Conservation (phyloP, 805 yeast genomes). For the Alloascoidea hylecoeti region DNA sequence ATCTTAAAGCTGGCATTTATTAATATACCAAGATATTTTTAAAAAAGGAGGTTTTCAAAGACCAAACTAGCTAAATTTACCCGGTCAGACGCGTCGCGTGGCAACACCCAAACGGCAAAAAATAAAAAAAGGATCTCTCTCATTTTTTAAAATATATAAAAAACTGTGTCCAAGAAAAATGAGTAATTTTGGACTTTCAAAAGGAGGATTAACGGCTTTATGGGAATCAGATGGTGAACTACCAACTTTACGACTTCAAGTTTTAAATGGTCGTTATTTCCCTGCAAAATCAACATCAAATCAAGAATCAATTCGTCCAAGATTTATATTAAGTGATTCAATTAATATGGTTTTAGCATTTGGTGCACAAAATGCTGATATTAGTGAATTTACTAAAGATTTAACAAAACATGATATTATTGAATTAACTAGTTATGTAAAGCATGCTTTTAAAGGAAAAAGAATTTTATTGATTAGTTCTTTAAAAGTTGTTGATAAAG, state of each 20-base stretch:
- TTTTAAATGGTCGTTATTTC: not conserved
- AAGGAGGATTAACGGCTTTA: not conserved
- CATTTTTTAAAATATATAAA: too few species aligned
- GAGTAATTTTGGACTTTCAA: not conserved
- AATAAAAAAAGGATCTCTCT: too few species aligned
- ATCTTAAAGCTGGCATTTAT: too few species aligned
- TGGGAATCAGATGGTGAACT: not conserved
- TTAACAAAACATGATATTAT: not conserved
- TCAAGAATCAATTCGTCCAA: not conserved
- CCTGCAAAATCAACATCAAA: not conserved
- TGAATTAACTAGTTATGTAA: constrained; percentile 1
- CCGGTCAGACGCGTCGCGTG: too few species aligned
- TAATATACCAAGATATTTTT: too few species aligned
- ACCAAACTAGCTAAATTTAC: too few species aligned
- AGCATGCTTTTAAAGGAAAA: not conserved
- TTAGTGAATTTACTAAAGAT: not conserved
- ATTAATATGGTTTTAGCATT: not conserved
- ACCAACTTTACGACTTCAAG: not conserved
- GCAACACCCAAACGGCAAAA: too few species aligned
- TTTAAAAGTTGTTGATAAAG: not conserved
- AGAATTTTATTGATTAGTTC: not conserved
- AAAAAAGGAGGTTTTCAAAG: too few species aligned
- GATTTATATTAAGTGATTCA: not conserved
- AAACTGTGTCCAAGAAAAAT: too few species aligned
- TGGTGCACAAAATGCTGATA: not conserved